Evolutionary conservation across 345 rosid species (phyloP), one percentile per base, ranked within the genome.

Genomic region (Citrus maxima): DNA sequence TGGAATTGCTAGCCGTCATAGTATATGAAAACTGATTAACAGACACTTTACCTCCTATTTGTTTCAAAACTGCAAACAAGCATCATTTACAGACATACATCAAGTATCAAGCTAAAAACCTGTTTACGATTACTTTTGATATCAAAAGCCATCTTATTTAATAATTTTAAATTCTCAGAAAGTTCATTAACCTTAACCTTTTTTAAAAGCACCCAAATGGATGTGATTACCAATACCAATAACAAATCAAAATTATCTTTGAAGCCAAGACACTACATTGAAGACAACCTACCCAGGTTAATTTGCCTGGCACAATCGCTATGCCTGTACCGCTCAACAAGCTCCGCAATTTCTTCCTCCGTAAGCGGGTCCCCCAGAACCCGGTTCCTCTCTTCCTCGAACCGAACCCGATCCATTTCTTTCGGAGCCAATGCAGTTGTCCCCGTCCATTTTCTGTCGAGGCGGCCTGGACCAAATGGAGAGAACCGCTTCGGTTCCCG

Each of bases 401-500:
- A 70, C 86, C 68, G 79, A 16, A 66, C 80, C 82, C 38, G 67
- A 27, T 84, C 91, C 51, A 34, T 83, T 79, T 84, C 87, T 71
- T 6, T 65, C 16, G 79, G 79, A 34, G 77, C 86, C 8, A 83
- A 88, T 58, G 98, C 97, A 12, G 87, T 77, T 13, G 92, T 89
- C n/a, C 98, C 98, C 0, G 97, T 93, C 98, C 95, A 95, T 62
- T 85, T 85, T 82, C 98, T 82, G 69, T 91, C 91, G 14, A 95
- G 86, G 73, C 93, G 90, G 25, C 97, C 93, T 0, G 98, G 98
- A 16, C 98, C 98, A 61, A 95, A 93, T 1, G 97, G 98, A 68
- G 95, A 93, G 82, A 95, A 95, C 75, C 95, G 86, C 79, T 89
- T 94, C 49, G 97, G 93, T 77, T 95, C 98, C 3, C 98, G 94